A percentile compares a stretch with the other conserved stretches of the same genome.
These are phyloP conservation scores for Linnemannia zychae DNA, from an alignment of 192 early-diverging fungal genomes.

Conservation along the genomic window DNA sequence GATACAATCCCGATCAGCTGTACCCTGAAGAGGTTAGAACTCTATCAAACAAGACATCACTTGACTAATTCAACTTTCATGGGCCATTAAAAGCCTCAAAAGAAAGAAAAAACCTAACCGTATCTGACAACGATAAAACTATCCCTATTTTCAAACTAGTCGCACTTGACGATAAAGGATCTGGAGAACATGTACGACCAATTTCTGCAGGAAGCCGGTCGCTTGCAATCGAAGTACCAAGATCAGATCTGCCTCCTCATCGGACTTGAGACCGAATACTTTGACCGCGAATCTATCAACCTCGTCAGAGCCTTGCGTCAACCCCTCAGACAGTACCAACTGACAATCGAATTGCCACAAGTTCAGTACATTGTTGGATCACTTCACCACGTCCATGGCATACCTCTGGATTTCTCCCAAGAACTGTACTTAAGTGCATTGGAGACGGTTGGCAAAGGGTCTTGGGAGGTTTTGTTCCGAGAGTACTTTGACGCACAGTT, in stretches of 20 bases:
- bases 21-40: conserved; percentile 90
- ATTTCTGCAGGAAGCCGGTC: conserved; percentile 82
- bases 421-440: conserved; percentile 69
- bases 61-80: not conserved
- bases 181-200: conserved; percentile 71
- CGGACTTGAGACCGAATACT: conserved; percentile 90
- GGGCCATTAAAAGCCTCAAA: not conserved
- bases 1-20: conserved; percentile 80
- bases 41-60: not conserved
- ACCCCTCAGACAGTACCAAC: conserved; percentile 24
- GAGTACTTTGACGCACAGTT: conserved; percentile 93
- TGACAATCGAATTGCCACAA: conserved; percentile 17
- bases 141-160: conserved; percentile 55
- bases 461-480: conserved; percentile 68
- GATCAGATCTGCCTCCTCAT: conserved; percentile 79
- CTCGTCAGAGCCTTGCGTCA: conserved; percentile 66
- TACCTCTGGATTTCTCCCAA: conserved; percentile 87
- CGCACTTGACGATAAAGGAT: conserved; percentile 73
- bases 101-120: not conserved
- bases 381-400: conserved; percentile 86
- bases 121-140: not conserved
- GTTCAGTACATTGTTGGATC: conserved; percentile 95
- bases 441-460: conserved; percentile 42
- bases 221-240: conserved; percentile 76
- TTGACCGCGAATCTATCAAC: conserved; percentile 51